A percentile compares a stretch with the other conserved stretches of the same genome.
These are phyloP conservation scores for Aspergillus asperescens DNA, from an alignment of 495 filamentous ascomycete genomes.

Conservation along the genomic window DNA sequence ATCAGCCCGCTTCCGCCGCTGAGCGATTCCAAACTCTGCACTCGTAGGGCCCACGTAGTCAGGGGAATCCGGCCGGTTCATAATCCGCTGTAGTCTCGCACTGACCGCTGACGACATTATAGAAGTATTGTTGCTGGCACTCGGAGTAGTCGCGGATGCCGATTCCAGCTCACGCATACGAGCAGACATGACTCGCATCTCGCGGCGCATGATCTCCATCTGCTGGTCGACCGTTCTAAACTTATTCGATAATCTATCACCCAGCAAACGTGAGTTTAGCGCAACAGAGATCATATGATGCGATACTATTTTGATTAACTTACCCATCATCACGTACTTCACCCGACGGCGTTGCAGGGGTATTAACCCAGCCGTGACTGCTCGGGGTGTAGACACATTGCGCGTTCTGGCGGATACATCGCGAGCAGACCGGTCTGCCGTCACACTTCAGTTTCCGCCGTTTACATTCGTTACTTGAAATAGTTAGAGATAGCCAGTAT, in stretches of 20 bases:
- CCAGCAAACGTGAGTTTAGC: background rate
- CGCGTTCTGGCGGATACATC: slow-evolving; percentile 63
- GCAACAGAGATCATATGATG: background rate
- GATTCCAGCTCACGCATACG: slow-evolving; percentile 33
- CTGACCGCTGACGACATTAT: slow-evolving; percentile 8
- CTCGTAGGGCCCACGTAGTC: slow-evolving; percentile 40
- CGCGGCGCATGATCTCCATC: slow-evolving; percentile 28
- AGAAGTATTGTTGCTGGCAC: slow-evolving; percentile 5
- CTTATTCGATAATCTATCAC: slow-evolving; percentile 17
- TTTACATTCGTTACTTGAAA: slow-evolving; percentile 72
- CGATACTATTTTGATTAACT: background rate
- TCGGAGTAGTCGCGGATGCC: slow-evolving; percentile 1
- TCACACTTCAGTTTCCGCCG: slow-evolving; percentile 89
- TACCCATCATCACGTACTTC: slow-evolving; percentile 25
- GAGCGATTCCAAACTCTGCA: slow-evolving; percentile 37
- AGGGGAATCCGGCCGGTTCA: slow-evolving; percentile 35
- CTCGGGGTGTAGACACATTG: slow-evolving; percentile 56
- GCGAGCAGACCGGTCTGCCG: slow-evolving; percentile 68
- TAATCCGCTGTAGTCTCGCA: slow-evolving; percentile 29
- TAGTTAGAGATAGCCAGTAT: slow-evolving; percentile 6
- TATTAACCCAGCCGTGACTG: slow-evolving; percentile 8
- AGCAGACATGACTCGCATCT: slow-evolving; percentile 30
- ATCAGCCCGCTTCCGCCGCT: slow-evolving; percentile 8
- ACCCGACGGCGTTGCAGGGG: slow-evolving; percentile 4
- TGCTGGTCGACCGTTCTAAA: slow-evolving; percentile 29